Base-by-base conservation (phyloP, 257 asterid species). In the Salvia splendens region DNA sequence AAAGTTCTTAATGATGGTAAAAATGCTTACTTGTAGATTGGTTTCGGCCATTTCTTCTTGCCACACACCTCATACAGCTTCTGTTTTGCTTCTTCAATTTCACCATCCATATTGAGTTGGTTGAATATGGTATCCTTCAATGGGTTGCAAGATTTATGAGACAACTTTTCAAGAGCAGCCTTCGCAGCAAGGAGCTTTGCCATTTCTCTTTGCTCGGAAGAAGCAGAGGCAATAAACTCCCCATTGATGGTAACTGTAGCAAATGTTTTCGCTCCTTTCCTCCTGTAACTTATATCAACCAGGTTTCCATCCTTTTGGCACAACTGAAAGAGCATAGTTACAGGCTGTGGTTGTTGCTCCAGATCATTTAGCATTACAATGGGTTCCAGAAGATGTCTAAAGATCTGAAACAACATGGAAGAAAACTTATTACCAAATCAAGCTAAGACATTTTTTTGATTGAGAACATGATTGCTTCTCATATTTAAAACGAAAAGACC, bases 161-260 rank as follows among this genome's bases (percentile, higher is more conserved):
- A 74, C 65, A 86, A 45, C 64, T 74, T 80, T 48, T 8, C 54
- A 20, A 93, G 76, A 67, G 99, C 95, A 49, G 74, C 80, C 79
- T 85, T 88, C 1, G 95, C 97, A 8, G 95, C 97, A 58, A 80
- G 87, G 66, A 90, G 94, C 81, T 65, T 90, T 0, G 97, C 95
- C 51, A 74, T 82, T 74, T 93, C 94, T 64, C 77, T 88, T 49
- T 90, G 84, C 65, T 82, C 86, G 0, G 94, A 80, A 64, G 87
- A 79, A 65, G 86, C 85, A 0, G 96, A 80, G 41, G 75, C 89
- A 41, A 88, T 64, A 55, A 78, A 74, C 10, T 62, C 43, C 53
- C 96, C 97, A 58, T 85, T 89, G 40, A 88, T 78, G 64, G 43
- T 82, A 40, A 90, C 86, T 46, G 81, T 82, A 0, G 95, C 92